These are phyloP conservation scores for Tulasnella sp. DNA, from an alignment of 768 basidiomycete species.

Conservation along the genomic window DNA sequence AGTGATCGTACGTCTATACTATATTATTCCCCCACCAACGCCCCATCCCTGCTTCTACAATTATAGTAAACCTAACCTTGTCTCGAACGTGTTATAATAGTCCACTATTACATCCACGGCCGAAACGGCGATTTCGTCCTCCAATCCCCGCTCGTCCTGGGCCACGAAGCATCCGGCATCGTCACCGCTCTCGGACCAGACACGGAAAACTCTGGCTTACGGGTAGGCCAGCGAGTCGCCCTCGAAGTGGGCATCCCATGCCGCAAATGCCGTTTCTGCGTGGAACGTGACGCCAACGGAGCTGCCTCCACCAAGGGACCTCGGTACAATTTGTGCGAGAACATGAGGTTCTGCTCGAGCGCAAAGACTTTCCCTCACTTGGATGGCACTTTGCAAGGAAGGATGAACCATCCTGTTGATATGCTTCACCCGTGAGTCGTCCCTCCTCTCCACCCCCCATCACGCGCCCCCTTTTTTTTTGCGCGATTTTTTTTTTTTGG, in stretches of 20 bases:
- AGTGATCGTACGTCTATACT: constrained; percentile 32
- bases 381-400: constrained; percentile 82
- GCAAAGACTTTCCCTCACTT: constrained; percentile 89
- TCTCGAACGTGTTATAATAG: constrained; percentile 34
- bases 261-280: constrained; percentile 60
- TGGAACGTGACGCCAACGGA: constrained; percentile 38
- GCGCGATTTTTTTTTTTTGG: neutral
- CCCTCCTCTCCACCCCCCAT: neutral
- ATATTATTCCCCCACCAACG: neutral
- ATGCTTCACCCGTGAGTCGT: constrained; percentile 78
- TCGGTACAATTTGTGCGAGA: constrained; percentile 88
- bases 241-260: constrained; percentile 92
- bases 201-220: constrained; percentile 45
- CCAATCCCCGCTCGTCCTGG: constrained; percentile 78
- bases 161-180: constrained; percentile 87
- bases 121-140: constrained; percentile 90
- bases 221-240: constrained; percentile 79
- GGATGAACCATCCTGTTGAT: constrained; percentile 82
- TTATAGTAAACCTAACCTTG: neutral
- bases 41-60: neutral
- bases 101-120: constrained; percentile 85
- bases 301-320: constrained; percentile 11
- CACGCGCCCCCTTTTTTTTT: neutral
- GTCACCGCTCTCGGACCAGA: constrained; percentile 75
- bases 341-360: constrained; percentile 80